phyloP scores from a whole-genome alignment of 1,139 yeast species.

The Yamadazyma buinensis region DNA sequence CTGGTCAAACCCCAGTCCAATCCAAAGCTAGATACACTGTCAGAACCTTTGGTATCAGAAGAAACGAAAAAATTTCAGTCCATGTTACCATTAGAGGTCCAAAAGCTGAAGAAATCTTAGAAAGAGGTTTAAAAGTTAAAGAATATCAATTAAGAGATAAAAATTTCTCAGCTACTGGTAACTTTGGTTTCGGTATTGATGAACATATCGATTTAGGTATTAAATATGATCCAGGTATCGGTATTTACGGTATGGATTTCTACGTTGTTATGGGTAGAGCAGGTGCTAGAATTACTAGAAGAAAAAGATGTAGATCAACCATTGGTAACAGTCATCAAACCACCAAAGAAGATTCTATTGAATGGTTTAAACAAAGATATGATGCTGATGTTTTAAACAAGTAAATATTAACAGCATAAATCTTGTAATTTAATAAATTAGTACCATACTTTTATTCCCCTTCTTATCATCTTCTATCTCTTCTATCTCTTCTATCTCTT shows the following conservation, averaged over 20 bases:
- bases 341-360: constrained; percentile 88
- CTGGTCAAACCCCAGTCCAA: constrained; percentile 99
- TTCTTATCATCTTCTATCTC: background rate
- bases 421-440: background rate
- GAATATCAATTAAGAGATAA: constrained; percentile 93
- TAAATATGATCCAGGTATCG: constrained; percentile 99
- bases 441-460: background rate
- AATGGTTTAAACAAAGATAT: constrained; percentile 99
- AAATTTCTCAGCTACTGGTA: constrained; percentile 98
- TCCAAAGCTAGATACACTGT: constrained; percentile 99
- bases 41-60: constrained; percentile 99
- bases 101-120: constrained; percentile 99
- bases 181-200: constrained; percentile 99
- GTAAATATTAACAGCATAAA: no score
- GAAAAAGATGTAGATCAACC: constrained; percentile 91
- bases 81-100: constrained; percentile 99
- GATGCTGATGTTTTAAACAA: constrained; percentile 96
- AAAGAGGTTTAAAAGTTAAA: constrained; percentile 99
- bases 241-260: constrained; percentile 99
- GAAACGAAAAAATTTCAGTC: constrained; percentile 99
- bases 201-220: constrained; percentile 99
- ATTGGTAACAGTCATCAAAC: constrained; percentile 94
- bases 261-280: constrained; percentile 99
- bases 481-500: no score
- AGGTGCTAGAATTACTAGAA: constrained; percentile 98